Base-by-base conservation (phyloP, 2,329 filamentous ascomycete genomes). In the Colletotrichum sp. region DNA sequence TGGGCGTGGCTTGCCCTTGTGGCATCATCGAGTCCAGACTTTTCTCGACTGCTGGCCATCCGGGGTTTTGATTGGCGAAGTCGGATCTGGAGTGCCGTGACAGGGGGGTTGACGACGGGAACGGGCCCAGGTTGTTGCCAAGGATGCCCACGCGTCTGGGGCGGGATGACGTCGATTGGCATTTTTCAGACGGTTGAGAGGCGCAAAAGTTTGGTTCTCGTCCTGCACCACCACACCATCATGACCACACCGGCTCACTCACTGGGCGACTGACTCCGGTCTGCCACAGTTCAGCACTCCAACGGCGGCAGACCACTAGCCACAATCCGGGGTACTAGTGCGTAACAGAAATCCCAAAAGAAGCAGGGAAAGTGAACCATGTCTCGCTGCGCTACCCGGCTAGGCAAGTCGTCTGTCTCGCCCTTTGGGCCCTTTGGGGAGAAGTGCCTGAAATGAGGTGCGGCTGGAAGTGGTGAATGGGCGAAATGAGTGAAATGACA, bases 71-170 rank as follows among this genome's bases (percentile, higher is more conserved):
- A 76, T 77, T 77, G 75, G 75, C 6, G 32, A 15, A 60, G 59
- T 77, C 75, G 75, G 75, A 64, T 72, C 68, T 66, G 64, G 28
- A 44, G 68, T 76, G 75, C 75, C 72, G 75, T n/a, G 67, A 60
- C 32, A 68, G 49, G 64, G 64, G 34, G 34, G 16, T 21, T 44
- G 21, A 32, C 9, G 34, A 59, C 64, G 73, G 70, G 64, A 72
- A 64, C 64, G 28, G 70, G 12, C 73, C 73, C 59, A 49, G 64
- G 5, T 49, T 28, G 44, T 36, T 26, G 65, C 64, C 64, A 68
- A 73, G 71, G 65, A 70, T 26, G 62, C 59, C 70, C 59, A 65
- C 73, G 70, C 70, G 73, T 76, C 59, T 12, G 52, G 39, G 73
- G 73, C 73, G 73, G 73, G 32, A 76, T 76, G 73, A 76, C 73